Evolutionary conservation across 192 early-diverging fungal species (phyloP).

Genomic region (Kickxella alabastrina): DNA sequence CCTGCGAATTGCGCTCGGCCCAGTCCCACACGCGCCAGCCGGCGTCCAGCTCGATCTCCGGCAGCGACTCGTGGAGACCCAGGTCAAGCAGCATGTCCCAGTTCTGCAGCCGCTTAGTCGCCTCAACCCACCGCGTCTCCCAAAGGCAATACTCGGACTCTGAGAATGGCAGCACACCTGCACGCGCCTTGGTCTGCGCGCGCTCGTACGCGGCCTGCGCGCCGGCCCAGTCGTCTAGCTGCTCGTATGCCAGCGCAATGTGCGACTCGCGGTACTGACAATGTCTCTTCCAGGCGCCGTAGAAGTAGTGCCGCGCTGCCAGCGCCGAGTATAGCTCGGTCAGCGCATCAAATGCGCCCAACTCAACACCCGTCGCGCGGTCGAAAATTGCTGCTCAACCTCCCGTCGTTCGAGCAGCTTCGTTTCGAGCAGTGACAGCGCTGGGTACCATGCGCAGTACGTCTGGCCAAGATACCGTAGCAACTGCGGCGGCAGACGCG

Average conservation of each 20-base stretch:
- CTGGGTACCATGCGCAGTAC: slow-evolving; percentile 89
- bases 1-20: slow-evolving; percentile 62
- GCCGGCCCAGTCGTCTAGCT: slow-evolving; percentile 86
- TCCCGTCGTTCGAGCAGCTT: slow-evolving; percentile 50
- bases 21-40: slow-evolving; percentile 96
- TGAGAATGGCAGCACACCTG: slow-evolving; percentile 77
- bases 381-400: slow-evolving; percentile 39
- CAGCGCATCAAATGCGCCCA: slow-evolving; percentile 86
- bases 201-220: slow-evolving; percentile 90
- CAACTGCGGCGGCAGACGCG: slow-evolving; percentile 88
- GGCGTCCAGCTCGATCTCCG: slow-evolving; percentile 84
- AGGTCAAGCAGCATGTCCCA: slow-evolving; percentile 97
- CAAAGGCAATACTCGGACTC: slow-evolving; percentile 96
- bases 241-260: slow-evolving; percentile 92
- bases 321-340: slow-evolving; percentile 77
- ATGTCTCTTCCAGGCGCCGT: slow-evolving; percentile 87
- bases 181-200: slow-evolving; percentile 88
- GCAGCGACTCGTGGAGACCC: slow-evolving; percentile 82
- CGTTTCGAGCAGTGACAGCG: slow-evolving; percentile 77
- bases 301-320: slow-evolving; percentile 91
- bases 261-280: slow-evolving; percentile 91
- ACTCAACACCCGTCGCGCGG: slow-evolving; percentile 63
- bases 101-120: slow-evolving; percentile 87
- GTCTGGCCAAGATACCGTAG: slow-evolving; percentile 88
- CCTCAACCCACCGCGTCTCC: slow-evolving; percentile 96